Evolutionary conservation across 352 stramenopile genomes (phyloP).

Genomic region (Phytophthora crassamura): DNA sequence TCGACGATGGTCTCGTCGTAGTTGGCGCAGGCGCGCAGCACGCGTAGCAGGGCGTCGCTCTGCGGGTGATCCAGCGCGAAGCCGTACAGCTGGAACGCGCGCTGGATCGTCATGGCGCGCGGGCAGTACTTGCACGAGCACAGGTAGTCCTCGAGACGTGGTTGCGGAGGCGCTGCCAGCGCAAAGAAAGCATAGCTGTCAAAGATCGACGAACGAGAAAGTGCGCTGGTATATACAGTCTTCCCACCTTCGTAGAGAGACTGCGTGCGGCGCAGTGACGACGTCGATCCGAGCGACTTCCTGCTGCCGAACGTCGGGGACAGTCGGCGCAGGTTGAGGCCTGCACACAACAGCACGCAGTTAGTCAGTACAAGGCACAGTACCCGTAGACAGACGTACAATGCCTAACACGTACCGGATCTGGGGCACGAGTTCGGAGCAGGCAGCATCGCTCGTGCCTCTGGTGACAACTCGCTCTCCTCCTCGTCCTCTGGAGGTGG

Average conservation of each 20-base stretch:
- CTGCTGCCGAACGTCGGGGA: constrained; percentile 36
- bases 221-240: neutral
- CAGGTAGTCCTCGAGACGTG: constrained; percentile 58
- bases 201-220: neutral
- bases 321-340: constrained; percentile 37
- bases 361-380: neutral
- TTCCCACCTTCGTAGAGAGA: constrained; percentile 30
- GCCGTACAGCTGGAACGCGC: constrained; percentile 50
- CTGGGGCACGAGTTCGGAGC: constrained; percentile 41
- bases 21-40: constrained; percentile 68
- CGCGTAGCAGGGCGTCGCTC: constrained; percentile 46
- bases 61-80: constrained; percentile 44
- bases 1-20: constrained; percentile 74
- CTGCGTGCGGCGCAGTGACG: constrained; percentile 24
- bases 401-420: constrained; percentile 21
- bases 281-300: constrained; percentile 14
- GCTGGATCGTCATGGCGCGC: constrained; percentile 53
- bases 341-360: constrained; percentile 10
- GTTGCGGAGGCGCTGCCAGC: constrained; percentile 10
- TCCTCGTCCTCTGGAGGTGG: neutral
- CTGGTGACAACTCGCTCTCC: constrained; percentile 16
- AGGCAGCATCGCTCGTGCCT: constrained; percentile 33
- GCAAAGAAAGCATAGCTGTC: constrained; percentile 2
- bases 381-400: neutral
- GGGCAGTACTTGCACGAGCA: constrained; percentile 74